phyloP scores from a whole-genome alignment of 768 basidiomycete genomes.

The Hericium coralloides region DNA sequence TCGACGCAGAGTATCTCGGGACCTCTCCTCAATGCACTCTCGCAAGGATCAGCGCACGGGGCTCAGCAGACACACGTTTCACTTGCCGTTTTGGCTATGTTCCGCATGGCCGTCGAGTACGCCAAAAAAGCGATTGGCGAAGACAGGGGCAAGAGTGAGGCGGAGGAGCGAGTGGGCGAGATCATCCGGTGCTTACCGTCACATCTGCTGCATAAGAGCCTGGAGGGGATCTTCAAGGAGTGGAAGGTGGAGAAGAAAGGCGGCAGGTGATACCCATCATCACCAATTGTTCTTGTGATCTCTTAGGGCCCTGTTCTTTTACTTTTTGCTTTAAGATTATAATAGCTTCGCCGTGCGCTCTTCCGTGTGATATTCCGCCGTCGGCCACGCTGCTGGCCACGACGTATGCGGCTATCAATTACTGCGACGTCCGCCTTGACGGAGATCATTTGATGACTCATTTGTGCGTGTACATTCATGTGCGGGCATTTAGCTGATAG shows the following conservation, averaged over 20 bases:
- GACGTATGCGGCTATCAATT: no score
- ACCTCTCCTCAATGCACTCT: slow-evolving; percentile 59
- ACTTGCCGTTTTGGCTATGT: slow-evolving; percentile 86
- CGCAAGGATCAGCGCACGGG: slow-evolving; percentile 71
- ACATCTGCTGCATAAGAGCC: slow-evolving; percentile 79
- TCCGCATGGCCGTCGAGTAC: slow-evolving; percentile 76
- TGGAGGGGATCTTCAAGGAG: slow-evolving; percentile 94
- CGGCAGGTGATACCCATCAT: slow-evolving; percentile 24
- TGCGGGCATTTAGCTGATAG: no score
- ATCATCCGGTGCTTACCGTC: slow-evolving; percentile 86
- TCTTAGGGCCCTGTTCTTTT: no score
- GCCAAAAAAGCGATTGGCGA: slow-evolving; percentile 56
- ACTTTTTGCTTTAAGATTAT: no score
- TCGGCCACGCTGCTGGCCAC: no score
- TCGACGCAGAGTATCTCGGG: slow-evolving; percentile 59
- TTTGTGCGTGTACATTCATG: no score
- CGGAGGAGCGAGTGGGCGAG: slow-evolving; percentile 74
- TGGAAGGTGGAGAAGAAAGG: slow-evolving; percentile 82
- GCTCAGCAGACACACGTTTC: slow-evolving; percentile 92
- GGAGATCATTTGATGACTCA: no score
- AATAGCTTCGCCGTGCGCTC: no score
- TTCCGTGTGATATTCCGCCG: no score
- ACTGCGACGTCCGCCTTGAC: no score
- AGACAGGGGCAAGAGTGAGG: slow-evolving; percentile 60
- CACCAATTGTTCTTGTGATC: no score